Conservation (phyloP, 352 stramenopile genomes). For the Pythium phragmiticola region DNA sequence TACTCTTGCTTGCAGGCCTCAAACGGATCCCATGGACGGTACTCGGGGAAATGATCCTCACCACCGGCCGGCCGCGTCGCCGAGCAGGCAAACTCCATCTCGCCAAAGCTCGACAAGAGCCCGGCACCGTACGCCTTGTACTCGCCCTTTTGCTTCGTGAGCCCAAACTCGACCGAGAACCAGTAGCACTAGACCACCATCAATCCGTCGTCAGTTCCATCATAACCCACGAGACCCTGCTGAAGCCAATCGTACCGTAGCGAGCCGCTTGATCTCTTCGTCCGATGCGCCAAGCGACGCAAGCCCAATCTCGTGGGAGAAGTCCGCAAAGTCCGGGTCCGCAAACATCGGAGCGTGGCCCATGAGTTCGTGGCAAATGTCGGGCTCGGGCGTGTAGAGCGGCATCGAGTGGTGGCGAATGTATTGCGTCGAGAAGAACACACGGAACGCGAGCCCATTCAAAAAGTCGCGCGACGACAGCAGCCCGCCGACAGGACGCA, state of each 20-base stretch:
- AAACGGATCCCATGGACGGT: constrained; percentile 94
- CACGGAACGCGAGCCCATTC: constrained; percentile 96
- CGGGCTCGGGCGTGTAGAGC: constrained; percentile 97
- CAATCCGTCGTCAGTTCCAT: neutral
- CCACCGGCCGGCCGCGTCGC: constrained; percentile 54
- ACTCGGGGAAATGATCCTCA: constrained; percentile 72
- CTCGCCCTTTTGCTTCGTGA: constrained; percentile 92
- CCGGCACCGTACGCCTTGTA: constrained; percentile 97
- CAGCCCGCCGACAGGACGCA: constrained; percentile 94
- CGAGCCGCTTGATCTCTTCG: constrained; percentile 93
- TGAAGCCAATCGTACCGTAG: constrained; percentile 49
- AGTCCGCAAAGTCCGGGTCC: constrained; percentile 97
- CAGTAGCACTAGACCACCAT: constrained; percentile 89
- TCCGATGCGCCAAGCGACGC: constrained; percentile 95
- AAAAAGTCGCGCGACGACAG: constrained; percentile 97
- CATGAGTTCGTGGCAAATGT: constrained; percentile 98
- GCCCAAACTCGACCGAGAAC: constrained; percentile 98
- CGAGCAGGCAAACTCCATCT: constrained; percentile 95
- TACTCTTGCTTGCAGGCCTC: constrained; percentile 93
- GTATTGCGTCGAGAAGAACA: constrained; percentile 95
- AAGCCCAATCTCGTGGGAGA: constrained; percentile 96
- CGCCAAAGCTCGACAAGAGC: constrained; percentile 96
- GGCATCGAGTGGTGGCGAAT: constrained; percentile 94
- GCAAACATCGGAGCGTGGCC: constrained; percentile 97
- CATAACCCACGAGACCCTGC: neutral